Conservation (phyloP, 2,329 filamentous ascomycete genomes). For the Aspergillus cejpii region DNA sequence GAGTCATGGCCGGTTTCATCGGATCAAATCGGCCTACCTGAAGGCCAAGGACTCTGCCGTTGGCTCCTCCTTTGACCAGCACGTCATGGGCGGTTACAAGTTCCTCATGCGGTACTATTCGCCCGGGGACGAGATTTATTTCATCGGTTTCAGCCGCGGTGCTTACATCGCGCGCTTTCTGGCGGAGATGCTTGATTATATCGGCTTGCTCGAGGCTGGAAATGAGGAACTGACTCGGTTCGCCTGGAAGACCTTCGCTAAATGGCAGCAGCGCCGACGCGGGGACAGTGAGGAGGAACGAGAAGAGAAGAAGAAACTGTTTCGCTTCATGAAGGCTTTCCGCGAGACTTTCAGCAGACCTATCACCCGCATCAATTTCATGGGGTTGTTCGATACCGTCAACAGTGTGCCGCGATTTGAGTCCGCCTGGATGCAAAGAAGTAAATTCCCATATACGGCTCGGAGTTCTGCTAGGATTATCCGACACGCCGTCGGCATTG, state of each 20-base stretch:
- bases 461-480: conserved; percentile 50
- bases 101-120: conserved; percentile 70
- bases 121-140: conserved; percentile 55
- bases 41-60: conserved; percentile 61
- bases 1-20: conserved; percentile 28
- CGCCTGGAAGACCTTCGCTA: conserved; percentile 59
- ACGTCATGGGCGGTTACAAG: conserved; percentile 76
- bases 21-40: conserved; percentile 49
- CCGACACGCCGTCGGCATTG: conserved; percentile 52
- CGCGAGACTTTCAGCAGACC: conserved; percentile 73
- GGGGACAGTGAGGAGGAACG: conserved; percentile 20
- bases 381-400: conserved; percentile 75
- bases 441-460: conserved; percentile 60
- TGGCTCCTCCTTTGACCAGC: conserved; percentile 71
- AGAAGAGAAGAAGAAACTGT: conserved; percentile 46
- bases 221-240: conserved; percentile 83
- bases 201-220: conserved; percentile 70
- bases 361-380: conserved; percentile 63
- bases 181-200: conserved; percentile 77
- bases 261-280: conserved; percentile 36
- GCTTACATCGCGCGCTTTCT: conserved; percentile 68
- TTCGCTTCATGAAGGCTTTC: conserved; percentile 69
- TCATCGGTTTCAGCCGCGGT: conserved; percentile 68
- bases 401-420: conserved; percentile 75
- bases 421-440: conserved; percentile 63